Base-by-base conservation (phyloP, 2,329 filamentous ascomycete genomes). In the Fusarium sublunatum region DNA sequence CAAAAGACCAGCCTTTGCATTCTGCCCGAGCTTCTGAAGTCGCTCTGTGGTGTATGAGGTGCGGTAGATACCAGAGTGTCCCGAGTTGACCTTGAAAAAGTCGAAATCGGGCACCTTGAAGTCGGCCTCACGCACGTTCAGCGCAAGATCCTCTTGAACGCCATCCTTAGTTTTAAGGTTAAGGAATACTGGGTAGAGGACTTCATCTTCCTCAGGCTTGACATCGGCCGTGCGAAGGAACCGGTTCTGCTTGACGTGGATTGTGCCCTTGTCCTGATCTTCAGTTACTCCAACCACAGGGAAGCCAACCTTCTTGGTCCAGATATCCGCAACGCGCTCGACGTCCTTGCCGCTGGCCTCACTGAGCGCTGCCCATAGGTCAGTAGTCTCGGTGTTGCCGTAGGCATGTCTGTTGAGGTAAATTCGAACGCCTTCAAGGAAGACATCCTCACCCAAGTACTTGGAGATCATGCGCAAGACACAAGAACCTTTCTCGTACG, bases 361-460 rank as follows among this genome's bases (percentile, higher is more conserved):
- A 59, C 89, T 90, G 38, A 98, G 83, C 29, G 93, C 91, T 55
- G 90, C 87, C 94, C 94, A 98, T 24, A 98, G 84, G 71, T 98
- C 93, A 48, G 89, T 87, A 2, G 94, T 98, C 75, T 92, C 85
- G 2, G 94, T 97, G 82, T 98, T 98, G 42, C 92, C 91, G 74
- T 95, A 98, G n/a, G 93, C 92, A 74, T 97, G 93, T 81, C 95
- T 96, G 83, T 94, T 96, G 70, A 98, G 86, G 75, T 98, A 98
- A 53, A 87, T 86, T 47, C 93, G 88, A 50, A 98, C 90, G 73
- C 94, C 94, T 75, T 97, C 91, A 74, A 98, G 87, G 83, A 98
- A 98, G 15, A 87, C 83, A 39, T 97, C 92, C 76, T 98, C 94
- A 46, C 94, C 94, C 24, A 98, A 83, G 72, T 96, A 96, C 67